These are phyloP conservation scores for Podaxis rugospora DNA, from an alignment of 768 basidiomycete species.

Conservation along the genomic window DNA sequence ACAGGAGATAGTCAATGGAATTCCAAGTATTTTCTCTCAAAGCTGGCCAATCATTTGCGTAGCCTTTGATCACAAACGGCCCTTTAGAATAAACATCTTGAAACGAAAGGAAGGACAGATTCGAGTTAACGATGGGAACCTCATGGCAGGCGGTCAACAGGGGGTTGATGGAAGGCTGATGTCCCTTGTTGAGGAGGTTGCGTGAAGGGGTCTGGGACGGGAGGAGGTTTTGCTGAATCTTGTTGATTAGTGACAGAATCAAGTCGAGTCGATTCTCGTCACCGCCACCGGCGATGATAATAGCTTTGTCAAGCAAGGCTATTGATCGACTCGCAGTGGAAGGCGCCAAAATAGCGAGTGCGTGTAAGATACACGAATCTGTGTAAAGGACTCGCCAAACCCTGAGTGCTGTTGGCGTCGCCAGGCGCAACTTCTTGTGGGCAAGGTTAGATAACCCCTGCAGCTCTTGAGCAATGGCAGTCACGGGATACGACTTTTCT, in stretches of 20 bases:
- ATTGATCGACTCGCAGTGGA: slow-evolving; percentile 35
- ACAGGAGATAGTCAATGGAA: slow-evolving; percentile 62
- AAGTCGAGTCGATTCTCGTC: slow-evolving; percentile 57
- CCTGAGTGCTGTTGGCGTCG: slow-evolving; percentile 25
- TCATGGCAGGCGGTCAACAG: slow-evolving; percentile 20
- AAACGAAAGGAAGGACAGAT: slow-evolving; percentile 60
- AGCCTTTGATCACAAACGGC: slow-evolving; percentile 75
- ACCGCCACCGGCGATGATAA: slow-evolving; percentile 79
- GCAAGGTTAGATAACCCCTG: slow-evolving; percentile 43
- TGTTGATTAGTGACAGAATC: slow-evolving; percentile 56
- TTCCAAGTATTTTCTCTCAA: slow-evolving; percentile 65
- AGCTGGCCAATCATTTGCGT: slow-evolving; percentile 76
- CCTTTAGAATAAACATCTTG: slow-evolving; percentile 31
- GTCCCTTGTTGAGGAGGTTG: background rate
- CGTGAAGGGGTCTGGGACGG: slow-evolving; percentile 7
- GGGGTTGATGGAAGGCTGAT: background rate
- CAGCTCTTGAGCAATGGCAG: slow-evolving; percentile 18
- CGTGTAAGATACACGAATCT: slow-evolving; percentile 62
- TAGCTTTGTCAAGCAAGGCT: slow-evolving; percentile 65
- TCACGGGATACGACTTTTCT: background rate
- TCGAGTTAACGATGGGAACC: slow-evolving; percentile 36
- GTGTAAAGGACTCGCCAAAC: slow-evolving; percentile 73
- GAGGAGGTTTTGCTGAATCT: slow-evolving; percentile 42
- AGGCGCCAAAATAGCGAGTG: slow-evolving; percentile 28
- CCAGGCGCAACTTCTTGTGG: slow-evolving; percentile 45